Base-by-base conservation (phyloP, 441 rosid species). In the Populus hybrid region DNA sequence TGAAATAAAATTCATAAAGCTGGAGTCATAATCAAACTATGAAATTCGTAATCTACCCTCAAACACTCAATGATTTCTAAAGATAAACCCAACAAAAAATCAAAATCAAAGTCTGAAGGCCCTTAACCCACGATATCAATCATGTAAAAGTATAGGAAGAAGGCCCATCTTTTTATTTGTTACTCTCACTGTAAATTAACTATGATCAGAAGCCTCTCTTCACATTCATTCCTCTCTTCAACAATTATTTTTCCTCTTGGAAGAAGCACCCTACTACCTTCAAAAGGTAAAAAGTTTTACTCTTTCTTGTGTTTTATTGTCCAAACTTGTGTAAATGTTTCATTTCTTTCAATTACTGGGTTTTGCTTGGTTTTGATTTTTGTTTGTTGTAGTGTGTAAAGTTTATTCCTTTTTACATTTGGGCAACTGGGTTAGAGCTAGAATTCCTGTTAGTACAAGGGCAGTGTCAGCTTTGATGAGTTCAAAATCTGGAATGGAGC, bases 401-500 rank as follows among this genome's bases (percentile, higher is more conserved):
- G 18, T 3, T n/a, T 23, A 21, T 71, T 59, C 20, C 3, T 64
- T 68, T 40, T 71, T n/a, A 33, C 16, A n/a, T 71, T 69, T 24
- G 28, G 24, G 67, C 26, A 36, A 23, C 45, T 20, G 56, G 59
- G 31, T 63, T 61, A 67, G 63, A 74, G 72, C 65, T 33, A 31
- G 67, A 72, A 76, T 31, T 74, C 50, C 72, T 68, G 26, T 53
- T 18, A 29, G 42, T 61, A 63, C 56, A 77, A 79, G 79, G 78
- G n/a, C n/a, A n/a, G n/a, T n/a, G n/a, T n/a, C n/a, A n/a, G n/a
- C n/a, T n/a, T n/a, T n/a, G n/a, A n/a, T n/a, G n/a, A n/a, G n/a
- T n/a, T n/a, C n/a, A n/a, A n/a, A n/a, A n/a, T n/a, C n/a, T n/a
- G n/a, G n/a, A n/a, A n/a, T n/a, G n/a, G n/a, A n/a, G n/a, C n/a